phyloP scores from a whole-genome alignment of 129 eudicot species.

The Chrysanthemum makinoi region DNA sequence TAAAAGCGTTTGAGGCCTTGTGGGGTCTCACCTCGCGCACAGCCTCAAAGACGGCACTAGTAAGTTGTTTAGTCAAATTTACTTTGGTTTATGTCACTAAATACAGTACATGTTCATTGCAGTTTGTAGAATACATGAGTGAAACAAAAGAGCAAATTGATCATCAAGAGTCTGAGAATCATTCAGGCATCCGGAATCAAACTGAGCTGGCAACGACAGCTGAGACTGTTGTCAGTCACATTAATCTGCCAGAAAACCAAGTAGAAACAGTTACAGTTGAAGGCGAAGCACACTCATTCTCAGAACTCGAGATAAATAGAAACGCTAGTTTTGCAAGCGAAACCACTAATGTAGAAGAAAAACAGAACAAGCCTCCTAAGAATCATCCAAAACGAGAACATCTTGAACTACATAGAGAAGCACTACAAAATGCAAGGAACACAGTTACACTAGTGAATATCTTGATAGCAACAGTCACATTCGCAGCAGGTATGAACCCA shows the following conservation, averaged over 20 bases:
- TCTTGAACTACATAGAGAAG: slow-evolving; percentile 21
- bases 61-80: no score
- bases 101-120: slow-evolving; percentile 11
- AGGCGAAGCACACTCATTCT: neutral
- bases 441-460: slow-evolving; percentile 34
- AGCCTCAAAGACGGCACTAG: no score
- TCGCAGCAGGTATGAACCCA: slow-evolving; percentile 30
- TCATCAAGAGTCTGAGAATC: neutral
- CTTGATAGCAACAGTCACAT: slow-evolving; percentile 37
- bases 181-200: no score
- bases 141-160: slow-evolving; percentile 20
- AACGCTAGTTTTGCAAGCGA: neutral
- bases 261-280: neutral
- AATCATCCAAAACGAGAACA: slow-evolving; percentile 22
- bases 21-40: no score
- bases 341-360: slow-evolving; percentile 4
- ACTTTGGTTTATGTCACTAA: neutral
- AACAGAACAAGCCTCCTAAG: neutral
- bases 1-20: no score
- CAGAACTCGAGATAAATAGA: neutral
- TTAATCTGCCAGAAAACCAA: neutral
- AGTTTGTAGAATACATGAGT: slow-evolving; percentile 27
- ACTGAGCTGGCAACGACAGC: neutral
- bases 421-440: slow-evolving; percentile 33
- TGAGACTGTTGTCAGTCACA: no score